Percentiles rank a stretch among this genome's conserved stretches.
phyloP scores from a whole-genome alignment of 2,329 filamentous ascomycete species.

The Sphaceloma murrayae region DNA sequence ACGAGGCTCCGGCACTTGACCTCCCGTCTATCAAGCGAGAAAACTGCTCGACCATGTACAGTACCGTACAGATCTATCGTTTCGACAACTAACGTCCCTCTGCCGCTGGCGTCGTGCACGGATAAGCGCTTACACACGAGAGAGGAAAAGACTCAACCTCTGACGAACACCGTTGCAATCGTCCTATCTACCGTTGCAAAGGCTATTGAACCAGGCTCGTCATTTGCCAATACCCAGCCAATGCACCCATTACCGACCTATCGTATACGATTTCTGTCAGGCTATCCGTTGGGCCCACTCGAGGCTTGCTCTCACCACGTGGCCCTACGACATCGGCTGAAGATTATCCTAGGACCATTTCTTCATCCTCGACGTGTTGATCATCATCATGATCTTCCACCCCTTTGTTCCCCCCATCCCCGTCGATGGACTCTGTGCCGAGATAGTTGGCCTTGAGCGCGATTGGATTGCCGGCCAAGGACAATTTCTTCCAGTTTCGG shows the following conservation, averaged over 20 bases:
- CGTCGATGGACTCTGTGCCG: no score
- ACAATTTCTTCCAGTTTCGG: constrained; percentile 9
- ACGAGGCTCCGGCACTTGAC: no score
- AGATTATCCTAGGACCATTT: no score
- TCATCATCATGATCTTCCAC: constrained; percentile 31
- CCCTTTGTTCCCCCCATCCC: constrained; percentile 8
- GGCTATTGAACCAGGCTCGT: constrained; percentile 13
- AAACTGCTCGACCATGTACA: no score
- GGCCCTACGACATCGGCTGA: constrained; percentile 5
- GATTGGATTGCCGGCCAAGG: constrained; percentile 6
- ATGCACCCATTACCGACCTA: constrained; percentile 6
- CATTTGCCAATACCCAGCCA: constrained; percentile 1
- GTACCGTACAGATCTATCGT: constrained; percentile 9
- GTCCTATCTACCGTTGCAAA: constrained; percentile 15
- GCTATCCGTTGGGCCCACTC: constrained; percentile 11
- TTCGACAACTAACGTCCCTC: background rate
- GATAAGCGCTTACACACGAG: background rate
- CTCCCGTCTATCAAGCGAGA: no score
- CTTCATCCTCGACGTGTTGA: constrained; percentile 4
- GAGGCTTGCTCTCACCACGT: background rate
- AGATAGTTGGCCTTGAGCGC: constrained; percentile 8
- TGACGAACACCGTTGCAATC: constrained; percentile 16
- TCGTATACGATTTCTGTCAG: constrained; percentile 11
- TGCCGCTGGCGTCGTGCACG: background rate
- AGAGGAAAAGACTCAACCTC: constrained; percentile 15